Evolutionary conservation across 139 green algal species (phyloP).

Genomic region (Spirogloea muscicola): DNA sequence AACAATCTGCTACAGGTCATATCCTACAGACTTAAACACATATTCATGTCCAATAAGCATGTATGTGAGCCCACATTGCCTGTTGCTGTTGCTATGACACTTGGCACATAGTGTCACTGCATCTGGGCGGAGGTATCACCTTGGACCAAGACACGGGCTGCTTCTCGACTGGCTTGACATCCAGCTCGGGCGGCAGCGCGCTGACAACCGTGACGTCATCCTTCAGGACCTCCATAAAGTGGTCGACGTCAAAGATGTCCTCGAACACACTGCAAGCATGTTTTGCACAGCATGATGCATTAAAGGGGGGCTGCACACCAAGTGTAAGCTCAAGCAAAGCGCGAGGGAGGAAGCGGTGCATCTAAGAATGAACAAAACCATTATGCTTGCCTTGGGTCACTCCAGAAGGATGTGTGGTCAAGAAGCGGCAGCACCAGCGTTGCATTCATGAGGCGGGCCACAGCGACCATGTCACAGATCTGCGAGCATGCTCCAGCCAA

Average conservation of each 20-base stretch:
- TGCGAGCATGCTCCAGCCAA: no score
- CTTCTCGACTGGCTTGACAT: not conserved
- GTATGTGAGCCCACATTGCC: no score
- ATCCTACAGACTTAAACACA: no score
- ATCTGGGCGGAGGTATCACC: constrained; percentile 2
- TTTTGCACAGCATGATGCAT: not conserved
- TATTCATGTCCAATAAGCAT: no score
- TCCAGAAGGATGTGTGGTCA: constrained; percentile 42
- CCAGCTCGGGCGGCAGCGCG: no score
- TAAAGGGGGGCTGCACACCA: not conserved
- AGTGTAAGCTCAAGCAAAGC: not conserved
- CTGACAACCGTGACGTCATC: no score
- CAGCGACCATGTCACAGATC: constrained; percentile 48
- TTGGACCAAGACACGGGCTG: constrained; percentile 7
- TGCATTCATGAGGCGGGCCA: constrained; percentile 39
- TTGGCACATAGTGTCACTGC: no score
- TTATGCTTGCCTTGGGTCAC: not conserved
- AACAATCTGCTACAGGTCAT: no score
- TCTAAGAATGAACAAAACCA: not conserved
- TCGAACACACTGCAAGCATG: no score
- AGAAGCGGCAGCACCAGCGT: constrained; percentile 38
- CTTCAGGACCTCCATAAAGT: no score
- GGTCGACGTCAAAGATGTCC: no score
- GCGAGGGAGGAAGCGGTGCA: not conserved
- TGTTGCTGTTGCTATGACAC: no score